Percentiles rank a stretch among this genome's conserved stretches.
Evolutionary conservation across 164 flowering plant species (phyloP).

Genomic region (Litsea cubeba): DNA sequence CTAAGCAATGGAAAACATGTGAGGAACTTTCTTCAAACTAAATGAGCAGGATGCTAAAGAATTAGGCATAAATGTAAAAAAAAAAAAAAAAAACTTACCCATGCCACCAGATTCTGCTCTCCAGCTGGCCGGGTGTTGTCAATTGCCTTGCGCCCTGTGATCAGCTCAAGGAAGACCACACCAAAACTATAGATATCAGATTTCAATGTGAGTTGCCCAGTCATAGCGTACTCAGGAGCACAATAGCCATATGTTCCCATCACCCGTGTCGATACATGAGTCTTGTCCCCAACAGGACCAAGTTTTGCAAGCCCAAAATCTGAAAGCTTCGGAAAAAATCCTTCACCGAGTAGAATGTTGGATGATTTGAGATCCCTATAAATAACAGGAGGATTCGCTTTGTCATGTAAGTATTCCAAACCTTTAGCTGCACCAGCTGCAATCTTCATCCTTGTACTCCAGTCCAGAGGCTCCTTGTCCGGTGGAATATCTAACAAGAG

Average conservation of each 20-base stretch:
- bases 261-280: slow-evolving; percentile 89
- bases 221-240: slow-evolving; percentile 95
- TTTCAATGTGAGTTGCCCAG: slow-evolving; percentile 82
- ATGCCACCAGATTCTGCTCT: slow-evolving; percentile 85
- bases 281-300: slow-evolving; percentile 89
- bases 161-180: slow-evolving; percentile 83
- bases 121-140: slow-evolving; percentile 54
- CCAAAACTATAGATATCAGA: slow-evolving; percentile 95
- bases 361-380: slow-evolving; percentile 89
- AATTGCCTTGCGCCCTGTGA: slow-evolving; percentile 87
- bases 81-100: slow-evolving; percentile 48
- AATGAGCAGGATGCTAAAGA: neutral
- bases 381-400: slow-evolving; percentile 87
- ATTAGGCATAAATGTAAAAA: neutral
- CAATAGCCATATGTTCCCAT: slow-evolving; percentile 98
- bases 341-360: slow-evolving; percentile 83
- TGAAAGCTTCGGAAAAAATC: slow-evolving; percentile 74
- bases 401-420: slow-evolving; percentile 82
- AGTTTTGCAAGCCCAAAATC: slow-evolving; percentile 92
- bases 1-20: neutral
- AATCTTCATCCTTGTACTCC: slow-evolving; percentile 92
- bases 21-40: neutral
- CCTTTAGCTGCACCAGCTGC: slow-evolving; percentile 96
- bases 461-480: slow-evolving; percentile 67
- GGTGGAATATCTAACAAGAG: slow-evolving; percentile 54